These are phyloP conservation scores for Rhodotorula graminis DNA, from an alignment of 768 basidiomycete species.

Conservation along the genomic window DNA sequence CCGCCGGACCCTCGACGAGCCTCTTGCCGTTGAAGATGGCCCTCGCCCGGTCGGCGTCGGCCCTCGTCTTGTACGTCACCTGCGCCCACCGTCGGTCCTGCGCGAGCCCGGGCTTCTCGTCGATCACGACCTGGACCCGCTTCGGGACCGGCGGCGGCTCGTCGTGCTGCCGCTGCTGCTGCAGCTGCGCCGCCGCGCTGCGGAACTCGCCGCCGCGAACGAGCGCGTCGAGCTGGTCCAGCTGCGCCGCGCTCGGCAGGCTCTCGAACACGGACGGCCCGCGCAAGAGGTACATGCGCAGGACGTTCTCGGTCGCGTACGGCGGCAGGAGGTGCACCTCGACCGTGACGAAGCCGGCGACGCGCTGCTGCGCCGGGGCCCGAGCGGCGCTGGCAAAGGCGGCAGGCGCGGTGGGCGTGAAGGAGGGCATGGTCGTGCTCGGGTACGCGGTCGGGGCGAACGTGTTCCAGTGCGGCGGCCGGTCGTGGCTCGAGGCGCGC, in stretches of 20 bases:
- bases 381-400: background rate
- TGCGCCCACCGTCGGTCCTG: background rate
- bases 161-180: no score
- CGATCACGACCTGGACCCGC: no score
- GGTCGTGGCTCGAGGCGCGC: no score
- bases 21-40: conserved; percentile 1
- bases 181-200: no score
- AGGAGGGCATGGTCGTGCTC: no score
- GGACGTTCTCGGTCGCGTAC: background rate
- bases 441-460: no score
- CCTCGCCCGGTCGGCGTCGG: background rate
- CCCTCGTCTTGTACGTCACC: background rate
- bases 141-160: no score
- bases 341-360: background rate
- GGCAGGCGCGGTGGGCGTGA: no score
- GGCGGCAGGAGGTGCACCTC: background rate
- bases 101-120: no score
- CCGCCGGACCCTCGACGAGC: background rate
- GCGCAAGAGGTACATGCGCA: background rate
- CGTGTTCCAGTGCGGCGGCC: no score
- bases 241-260: no score
- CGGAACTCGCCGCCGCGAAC: background rate
- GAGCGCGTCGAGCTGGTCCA: background rate
- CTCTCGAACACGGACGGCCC: background rate
- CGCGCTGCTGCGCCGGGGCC: background rate